Evolutionary conservation across 2,329 filamentous ascomycete genomes (phyloP).

Genomic region (Ophiosphaerella herpotricha): DNA sequence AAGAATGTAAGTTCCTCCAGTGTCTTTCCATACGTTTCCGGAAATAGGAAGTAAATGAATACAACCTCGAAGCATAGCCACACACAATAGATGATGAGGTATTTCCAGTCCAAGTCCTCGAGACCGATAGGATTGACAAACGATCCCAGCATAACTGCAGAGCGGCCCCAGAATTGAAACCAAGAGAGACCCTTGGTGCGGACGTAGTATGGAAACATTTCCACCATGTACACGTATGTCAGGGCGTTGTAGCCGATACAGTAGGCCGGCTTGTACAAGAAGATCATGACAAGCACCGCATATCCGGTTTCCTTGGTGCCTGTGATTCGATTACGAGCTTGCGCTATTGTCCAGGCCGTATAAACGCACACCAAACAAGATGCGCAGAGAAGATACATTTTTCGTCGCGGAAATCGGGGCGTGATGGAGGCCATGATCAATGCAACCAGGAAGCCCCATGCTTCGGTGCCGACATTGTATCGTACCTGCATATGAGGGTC

Average conservation of each 20-base stretch:
- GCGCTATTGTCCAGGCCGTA: constrained; percentile 46
- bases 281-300: constrained; percentile 57
- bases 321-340: constrained; percentile 58
- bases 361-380: constrained; percentile 40
- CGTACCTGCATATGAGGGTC: constrained; percentile 44
- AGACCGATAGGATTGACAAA: constrained; percentile 67
- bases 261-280: constrained; percentile 59
- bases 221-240: constrained; percentile 59
- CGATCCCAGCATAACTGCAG: constrained; percentile 64
- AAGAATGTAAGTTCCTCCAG: constrained; percentile 42
- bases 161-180: constrained; percentile 67
- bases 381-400: constrained; percentile 58
- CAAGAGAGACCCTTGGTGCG: constrained; percentile 56
- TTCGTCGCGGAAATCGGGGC: constrained; percentile 60
- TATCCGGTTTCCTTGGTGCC: constrained; percentile 40
- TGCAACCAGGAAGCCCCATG: constrained; percentile 63
- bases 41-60: constrained; percentile 44
- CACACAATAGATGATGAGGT: constrained; percentile 64
- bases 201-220: constrained; percentile 57
- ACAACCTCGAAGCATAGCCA: constrained; percentile 41
- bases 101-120: constrained; percentile 63
- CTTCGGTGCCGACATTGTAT: constrained; percentile 62
- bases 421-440: constrained; percentile 60
- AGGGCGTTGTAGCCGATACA: constrained; percentile 63
- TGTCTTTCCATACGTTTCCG: constrained; percentile 40